Evolutionary conservation across 2,329 filamentous ascomycete genomes (phyloP).

Genomic region (Pleoardoris graminearum): DNA sequence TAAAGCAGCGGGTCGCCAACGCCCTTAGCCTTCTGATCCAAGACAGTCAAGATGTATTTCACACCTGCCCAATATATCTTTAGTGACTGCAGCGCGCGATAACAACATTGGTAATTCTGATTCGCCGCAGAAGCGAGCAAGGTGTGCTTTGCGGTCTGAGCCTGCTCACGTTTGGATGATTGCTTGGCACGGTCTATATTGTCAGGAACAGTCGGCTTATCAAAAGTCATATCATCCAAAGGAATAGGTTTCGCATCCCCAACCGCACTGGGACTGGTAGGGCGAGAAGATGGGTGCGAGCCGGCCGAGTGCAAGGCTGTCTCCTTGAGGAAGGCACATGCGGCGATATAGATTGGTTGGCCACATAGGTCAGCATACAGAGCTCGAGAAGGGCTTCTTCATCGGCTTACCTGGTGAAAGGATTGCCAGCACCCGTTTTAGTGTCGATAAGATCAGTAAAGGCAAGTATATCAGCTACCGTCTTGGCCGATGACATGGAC

Average conservation of each 20-base stretch:
- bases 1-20: slow-evolving; percentile 74
- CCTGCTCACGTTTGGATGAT: slow-evolving; percentile 41
- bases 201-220: slow-evolving; percentile 10
- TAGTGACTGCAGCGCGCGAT: slow-evolving; percentile 79
- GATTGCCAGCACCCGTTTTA: slow-evolving; percentile 84
- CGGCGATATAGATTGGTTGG: slow-evolving; percentile 89
- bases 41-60: slow-evolving; percentile 81
- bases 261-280: slow-evolving; percentile 49
- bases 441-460: slow-evolving; percentile 85
- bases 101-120: slow-evolving; percentile 85
- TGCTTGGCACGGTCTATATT: slow-evolving; percentile 20
- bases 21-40: slow-evolving; percentile 86
- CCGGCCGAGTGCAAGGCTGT: slow-evolving; percentile 70
- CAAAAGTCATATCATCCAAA: slow-evolving; percentile 27
- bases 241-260: slow-evolving; percentile 31
- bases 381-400: neutral
- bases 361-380: slow-evolving; percentile 48
- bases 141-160: slow-evolving; percentile 66
- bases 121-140: slow-evolving; percentile 79
- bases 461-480: slow-evolving; percentile 83
- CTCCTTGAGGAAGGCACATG: slow-evolving; percentile 85
- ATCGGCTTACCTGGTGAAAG: slow-evolving; percentile 64
- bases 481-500: slow-evolving; percentile 88
- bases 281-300: slow-evolving; percentile 64
- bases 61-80: slow-evolving; percentile 85